Conservation (phyloP, 495 filamentous ascomycete genomes). For the Schizothecium vesticola region DNA sequence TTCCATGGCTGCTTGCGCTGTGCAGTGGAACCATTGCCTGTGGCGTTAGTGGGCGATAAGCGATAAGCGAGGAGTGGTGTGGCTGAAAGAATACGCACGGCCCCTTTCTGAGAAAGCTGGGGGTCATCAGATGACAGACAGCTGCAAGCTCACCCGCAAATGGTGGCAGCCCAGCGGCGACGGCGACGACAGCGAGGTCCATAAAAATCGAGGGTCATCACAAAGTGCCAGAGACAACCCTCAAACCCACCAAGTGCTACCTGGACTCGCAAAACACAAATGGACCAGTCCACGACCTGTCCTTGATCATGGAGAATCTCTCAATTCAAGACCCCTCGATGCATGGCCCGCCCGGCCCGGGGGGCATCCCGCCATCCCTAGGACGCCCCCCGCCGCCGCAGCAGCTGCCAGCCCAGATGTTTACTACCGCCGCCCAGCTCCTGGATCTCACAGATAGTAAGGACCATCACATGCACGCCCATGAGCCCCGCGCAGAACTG, state of each 20-base stretch:
- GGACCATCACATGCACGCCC: conserved; percentile 18
- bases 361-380: conserved; percentile 23
- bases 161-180: neutral
- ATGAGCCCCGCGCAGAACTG: conserved; percentile 1
- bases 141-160: neutral
- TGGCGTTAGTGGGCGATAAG: neutral
- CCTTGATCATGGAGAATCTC: conserved; percentile 44
- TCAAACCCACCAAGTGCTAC: neutral
- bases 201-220: neutral
- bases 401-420: conserved; percentile 83
- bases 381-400: conserved; percentile 43
- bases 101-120: neutral
- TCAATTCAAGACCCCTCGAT: conserved; percentile 39
- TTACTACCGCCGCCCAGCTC: conserved; percentile 92
- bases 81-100: neutral
- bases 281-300: conserved; percentile 8
- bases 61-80: neutral
- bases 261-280: neutral
- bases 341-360: conserved; percentile 16
- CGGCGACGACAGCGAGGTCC: neutral
- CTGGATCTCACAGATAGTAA: conserved; percentile 95
- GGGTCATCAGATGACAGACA: neutral
- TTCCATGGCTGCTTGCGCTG: neutral
- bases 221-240: neutral
- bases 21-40: neutral